These are phyloP conservation scores for Salvia splendens DNA, from an alignment of 257 asterid genomes.

Conservation along the genomic window DNA sequence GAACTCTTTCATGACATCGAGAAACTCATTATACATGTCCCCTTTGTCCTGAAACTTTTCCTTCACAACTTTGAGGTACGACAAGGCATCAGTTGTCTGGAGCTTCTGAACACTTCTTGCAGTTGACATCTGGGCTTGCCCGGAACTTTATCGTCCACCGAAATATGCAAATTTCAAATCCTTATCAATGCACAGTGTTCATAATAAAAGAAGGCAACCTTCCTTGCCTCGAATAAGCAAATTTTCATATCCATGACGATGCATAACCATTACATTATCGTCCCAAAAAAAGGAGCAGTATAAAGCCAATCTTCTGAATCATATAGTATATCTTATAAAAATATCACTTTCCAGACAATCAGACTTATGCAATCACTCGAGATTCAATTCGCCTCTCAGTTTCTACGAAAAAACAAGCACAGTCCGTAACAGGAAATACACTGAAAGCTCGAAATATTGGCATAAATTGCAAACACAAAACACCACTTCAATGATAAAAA, in stretches of 20 bases:
- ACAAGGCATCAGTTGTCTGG: conserved; percentile 81
- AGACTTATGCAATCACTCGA: conserved; percentile 13
- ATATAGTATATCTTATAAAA: neutral
- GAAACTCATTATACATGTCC: conserved; percentile 83
- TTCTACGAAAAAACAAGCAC: conserved; percentile 2
- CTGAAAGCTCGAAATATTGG: conserved; percentile 25
- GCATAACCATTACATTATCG: neutral
- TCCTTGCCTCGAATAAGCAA: neutral
- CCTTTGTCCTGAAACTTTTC: conserved; percentile 74
- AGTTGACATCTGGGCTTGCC: conserved; percentile 67
- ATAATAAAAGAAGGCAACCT: neutral
- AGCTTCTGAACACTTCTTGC: conserved; percentile 66
- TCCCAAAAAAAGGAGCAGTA: neutral
- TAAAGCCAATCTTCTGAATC: neutral
- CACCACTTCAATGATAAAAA: conserved; percentile 9
- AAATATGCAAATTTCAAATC: conserved; percentile 26
- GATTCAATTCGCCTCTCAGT: conserved; percentile 2
- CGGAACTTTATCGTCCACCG: conserved; percentile 53
- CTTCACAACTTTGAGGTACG: conserved; percentile 81
- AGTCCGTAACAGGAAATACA: neutral
- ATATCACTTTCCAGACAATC: conserved; percentile 1
- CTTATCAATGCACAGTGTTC: conserved; percentile 7
- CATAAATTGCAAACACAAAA: conserved; percentile 2
- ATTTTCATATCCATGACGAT: conserved; percentile 5
- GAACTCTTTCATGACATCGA: conserved; percentile 95